A percentile compares a stretch with the other conserved stretches of the same genome.
Conservation (phyloP, 495 filamentous ascomycete genomes). For the Neurospora sp. region DNA sequence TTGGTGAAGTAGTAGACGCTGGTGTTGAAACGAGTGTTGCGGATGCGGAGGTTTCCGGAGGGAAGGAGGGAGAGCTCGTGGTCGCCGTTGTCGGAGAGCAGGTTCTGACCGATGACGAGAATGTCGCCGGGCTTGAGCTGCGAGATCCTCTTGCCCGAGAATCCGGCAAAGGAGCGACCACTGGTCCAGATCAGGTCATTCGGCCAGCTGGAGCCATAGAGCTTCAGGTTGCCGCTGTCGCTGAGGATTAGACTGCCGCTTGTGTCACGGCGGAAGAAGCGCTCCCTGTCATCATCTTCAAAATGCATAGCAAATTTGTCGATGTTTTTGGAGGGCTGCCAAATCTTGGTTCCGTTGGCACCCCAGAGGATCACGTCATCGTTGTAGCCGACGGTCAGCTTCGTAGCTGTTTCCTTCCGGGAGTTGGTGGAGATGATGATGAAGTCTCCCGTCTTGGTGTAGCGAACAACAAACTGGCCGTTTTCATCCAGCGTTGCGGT, state of each 20-base stretch:
- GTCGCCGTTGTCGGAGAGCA: not conserved
- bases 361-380: not conserved
- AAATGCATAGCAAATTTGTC: not conserved
- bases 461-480: not conserved
- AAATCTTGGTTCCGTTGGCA: not conserved
- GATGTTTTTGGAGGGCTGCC: not conserved
- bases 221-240: not conserved
- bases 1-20: not conserved
- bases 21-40: not conserved
- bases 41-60: not conserved
- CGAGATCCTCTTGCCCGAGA: not conserved
- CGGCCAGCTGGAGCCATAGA: not conserved
- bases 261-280: not conserved
- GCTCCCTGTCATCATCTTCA: not conserved
- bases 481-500: not conserved
- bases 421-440: not conserved
- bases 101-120: not conserved
- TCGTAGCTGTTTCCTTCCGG: not conserved
- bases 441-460: not conserved
- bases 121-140: not conserved
- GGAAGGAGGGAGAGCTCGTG: not conserved
- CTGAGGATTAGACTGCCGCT: not conserved
- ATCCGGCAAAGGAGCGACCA: not conserved
- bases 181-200: not conserved
- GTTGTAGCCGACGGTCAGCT: not conserved